Evolutionary conservation across 169 alveolate genomes (phyloP).

Genomic region (Cryptosporidium canis): DNA sequence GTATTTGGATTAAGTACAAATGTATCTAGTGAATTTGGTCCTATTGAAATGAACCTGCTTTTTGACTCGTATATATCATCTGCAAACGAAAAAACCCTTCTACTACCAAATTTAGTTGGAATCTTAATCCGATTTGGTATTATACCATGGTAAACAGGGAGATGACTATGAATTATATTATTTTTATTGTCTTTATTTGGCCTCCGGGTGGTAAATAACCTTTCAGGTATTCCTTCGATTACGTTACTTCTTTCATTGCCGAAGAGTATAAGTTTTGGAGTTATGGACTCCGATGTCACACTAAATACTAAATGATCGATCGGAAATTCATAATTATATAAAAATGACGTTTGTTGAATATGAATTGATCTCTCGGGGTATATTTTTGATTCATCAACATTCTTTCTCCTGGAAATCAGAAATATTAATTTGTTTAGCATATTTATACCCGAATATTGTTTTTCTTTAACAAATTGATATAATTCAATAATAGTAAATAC

Average conservation of each 20-base stretch:
- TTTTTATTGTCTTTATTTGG: background rate
- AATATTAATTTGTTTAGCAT: conserved; percentile 14
- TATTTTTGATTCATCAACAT: conserved; percentile 23
- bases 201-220: conserved; percentile 2
- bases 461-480: conserved; percentile 2
- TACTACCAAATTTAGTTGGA: conserved; percentile 6
- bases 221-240: conserved; percentile 48
- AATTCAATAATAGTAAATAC: conserved; percentile 31
- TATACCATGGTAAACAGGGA: conserved; percentile 4
- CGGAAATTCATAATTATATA: conserved; percentile 38
- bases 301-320: conserved; percentile 15
- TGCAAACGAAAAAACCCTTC: conserved; percentile 11
- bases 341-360: conserved; percentile 3
- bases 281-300: conserved; percentile 18
- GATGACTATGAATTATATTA: background rate
- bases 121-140: conserved; percentile 1
- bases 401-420: conserved; percentile 4
- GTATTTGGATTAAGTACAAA: conserved; percentile 21
- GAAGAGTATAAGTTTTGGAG: conserved; percentile 39
- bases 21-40: background rate
- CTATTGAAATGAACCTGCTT: conserved; percentile 6
- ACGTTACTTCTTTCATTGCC: conserved; percentile 9
- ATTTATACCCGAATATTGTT: background rate
- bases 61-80: conserved; percentile 24
- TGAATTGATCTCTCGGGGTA: conserved; percentile 9